A percentile compares a stretch with the other conserved stretches of the same genome.
These are phyloP conservation scores for Ascochyta viciae-villosae DNA, from an alignment of 2,329 filamentous ascomycete species.

Conservation along the genomic window DNA sequence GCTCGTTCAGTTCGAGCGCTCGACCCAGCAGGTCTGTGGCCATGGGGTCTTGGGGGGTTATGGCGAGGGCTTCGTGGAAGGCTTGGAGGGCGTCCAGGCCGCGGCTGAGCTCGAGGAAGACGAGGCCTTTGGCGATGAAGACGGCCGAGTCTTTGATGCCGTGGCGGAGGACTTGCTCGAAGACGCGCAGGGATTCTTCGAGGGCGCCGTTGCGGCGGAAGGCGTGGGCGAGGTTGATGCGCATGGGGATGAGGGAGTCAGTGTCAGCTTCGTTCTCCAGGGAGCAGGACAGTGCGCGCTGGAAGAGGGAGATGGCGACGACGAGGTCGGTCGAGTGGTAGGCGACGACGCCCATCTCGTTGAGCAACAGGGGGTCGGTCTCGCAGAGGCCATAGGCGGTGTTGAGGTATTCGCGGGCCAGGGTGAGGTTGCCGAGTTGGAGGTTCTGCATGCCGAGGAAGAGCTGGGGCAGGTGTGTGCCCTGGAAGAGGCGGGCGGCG, in stretches of 20 bases:
- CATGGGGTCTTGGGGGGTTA: conserved; percentile 80
- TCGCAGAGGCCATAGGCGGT: conserved; percentile 84
- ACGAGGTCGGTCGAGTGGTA: conserved; percentile 86
- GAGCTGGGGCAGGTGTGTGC: conserved; percentile 92
- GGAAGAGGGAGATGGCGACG: conserved; percentile 79
- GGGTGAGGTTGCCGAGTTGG: conserved; percentile 89
- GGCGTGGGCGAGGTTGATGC: conserved; percentile 89
- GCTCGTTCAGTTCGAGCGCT: conserved; percentile 60
- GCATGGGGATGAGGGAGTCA: conserved; percentile 80
- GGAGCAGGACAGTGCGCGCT: conserved; percentile 77
- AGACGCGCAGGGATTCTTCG: conserved; percentile 76
- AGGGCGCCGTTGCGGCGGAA: conserved; percentile 75
- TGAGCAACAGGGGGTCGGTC: conserved; percentile 87
- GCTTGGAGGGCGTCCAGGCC: conserved; percentile 80
- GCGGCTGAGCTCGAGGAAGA: conserved; percentile 78
- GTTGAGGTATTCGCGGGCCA: conserved; percentile 93
- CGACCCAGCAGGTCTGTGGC: conserved; percentile 79
- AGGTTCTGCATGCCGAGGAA: conserved; percentile 99
- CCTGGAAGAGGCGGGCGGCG: conserved; percentile 92
- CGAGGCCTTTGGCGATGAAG: conserved; percentile 83
- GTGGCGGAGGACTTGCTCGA: conserved; percentile 84
- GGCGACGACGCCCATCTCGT: conserved; percentile 94
- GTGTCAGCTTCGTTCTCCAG: conserved; percentile 83
- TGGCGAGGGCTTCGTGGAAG: conserved; percentile 83
- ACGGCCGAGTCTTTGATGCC: conserved; percentile 80